Evolutionary conservation across 2,329 filamentous ascomycete genomes (phyloP).

Genomic region (Fusarium subglutinans): DNA sequence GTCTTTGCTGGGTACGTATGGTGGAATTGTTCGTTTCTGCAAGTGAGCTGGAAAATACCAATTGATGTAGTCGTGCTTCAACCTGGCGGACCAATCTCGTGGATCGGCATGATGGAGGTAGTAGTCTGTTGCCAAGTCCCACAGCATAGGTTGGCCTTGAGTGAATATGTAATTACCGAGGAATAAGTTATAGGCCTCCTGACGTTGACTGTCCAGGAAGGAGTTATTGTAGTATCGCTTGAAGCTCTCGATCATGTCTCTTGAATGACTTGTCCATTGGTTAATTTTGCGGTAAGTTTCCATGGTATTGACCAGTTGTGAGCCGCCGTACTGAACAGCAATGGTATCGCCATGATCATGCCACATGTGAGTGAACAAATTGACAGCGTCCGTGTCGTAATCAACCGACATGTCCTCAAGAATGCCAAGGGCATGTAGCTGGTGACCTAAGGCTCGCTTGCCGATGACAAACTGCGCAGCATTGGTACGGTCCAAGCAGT

Average conservation of each 20-base stretch:
- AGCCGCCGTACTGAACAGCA: conserved; percentile 96
- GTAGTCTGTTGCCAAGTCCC: conserved; percentile 95
- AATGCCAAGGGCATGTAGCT: conserved; percentile 90
- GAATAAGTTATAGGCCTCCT: conserved; percentile 98
- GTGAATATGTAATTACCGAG: conserved; percentile 93
- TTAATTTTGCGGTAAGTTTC: conserved; percentile 99
- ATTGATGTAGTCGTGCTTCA: conserved; percentile 78
- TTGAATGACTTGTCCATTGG: conserved; percentile 96
- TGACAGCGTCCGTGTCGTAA: conserved; percentile 95
- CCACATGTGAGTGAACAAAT: conserved; percentile 98
- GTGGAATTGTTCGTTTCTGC: conserved; percentile 66
- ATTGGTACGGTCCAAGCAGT: conserved; percentile 96
- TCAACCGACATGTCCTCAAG: conserved; percentile 81
- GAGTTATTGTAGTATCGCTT: conserved; percentile 99
- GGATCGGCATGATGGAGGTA: conserved; percentile 94
- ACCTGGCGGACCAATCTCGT: conserved; percentile 72
- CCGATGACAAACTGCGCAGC: conserved; percentile 98
- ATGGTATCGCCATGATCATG: conserved; percentile 98
- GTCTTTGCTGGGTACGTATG: conserved; percentile 51
- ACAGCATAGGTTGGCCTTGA: conserved; percentile 91
- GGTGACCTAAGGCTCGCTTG: conserved; percentile 90
- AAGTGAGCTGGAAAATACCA: conserved; percentile 87
- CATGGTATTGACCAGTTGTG: conserved; percentile 98
- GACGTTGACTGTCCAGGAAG: conserved; percentile 95
- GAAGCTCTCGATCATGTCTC: conserved; percentile 99